Conservation (phyloP, 139 green algal species). For the Tetradesmus obliquus region DNA sequence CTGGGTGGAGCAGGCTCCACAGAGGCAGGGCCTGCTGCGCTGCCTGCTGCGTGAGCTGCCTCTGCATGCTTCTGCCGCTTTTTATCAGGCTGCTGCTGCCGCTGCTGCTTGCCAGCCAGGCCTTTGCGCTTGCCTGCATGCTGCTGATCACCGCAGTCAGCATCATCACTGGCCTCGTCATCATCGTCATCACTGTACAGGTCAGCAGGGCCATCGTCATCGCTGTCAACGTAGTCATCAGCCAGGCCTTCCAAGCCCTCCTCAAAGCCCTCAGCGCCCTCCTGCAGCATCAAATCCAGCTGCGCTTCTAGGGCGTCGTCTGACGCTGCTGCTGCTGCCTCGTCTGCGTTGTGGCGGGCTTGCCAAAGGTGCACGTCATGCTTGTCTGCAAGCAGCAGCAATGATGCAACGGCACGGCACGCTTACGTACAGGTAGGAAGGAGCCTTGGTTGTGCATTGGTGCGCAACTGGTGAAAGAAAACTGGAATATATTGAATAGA, state of each 20-base stretch:
- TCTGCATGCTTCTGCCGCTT: constrained; percentile 3
- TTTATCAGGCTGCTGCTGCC: background rate
- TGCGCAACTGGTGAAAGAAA: background rate
- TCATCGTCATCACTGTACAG: constrained; percentile 34
- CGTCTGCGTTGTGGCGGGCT: constrained; percentile 48
- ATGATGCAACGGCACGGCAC: background rate
- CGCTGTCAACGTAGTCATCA: constrained; percentile 42
- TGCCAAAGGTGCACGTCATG: constrained; percentile 66
- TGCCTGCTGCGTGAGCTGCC: background rate
- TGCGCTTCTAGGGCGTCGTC: constrained; percentile 60
- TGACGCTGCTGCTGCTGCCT: background rate
- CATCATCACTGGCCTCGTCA: background rate
- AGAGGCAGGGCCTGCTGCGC: background rate
- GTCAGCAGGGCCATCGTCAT: constrained; percentile 35
- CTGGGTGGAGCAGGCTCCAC: constrained; percentile 53
- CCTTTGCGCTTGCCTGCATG: background rate
- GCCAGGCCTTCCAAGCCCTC: constrained; percentile 8
- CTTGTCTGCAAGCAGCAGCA: constrained; percentile 25
- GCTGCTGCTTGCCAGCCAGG: background rate
- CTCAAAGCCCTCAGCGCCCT: constrained; percentile 28
- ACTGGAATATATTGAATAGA: too few species aligned
- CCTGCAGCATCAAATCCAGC: constrained; percentile 70
- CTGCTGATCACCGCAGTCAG: background rate
- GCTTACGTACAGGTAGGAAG: background rate
- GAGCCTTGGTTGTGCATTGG: too few species aligned